Base-by-base conservation (phyloP, 176 grass and related monocot genomes). In the Eragrostis curvula region DNA sequence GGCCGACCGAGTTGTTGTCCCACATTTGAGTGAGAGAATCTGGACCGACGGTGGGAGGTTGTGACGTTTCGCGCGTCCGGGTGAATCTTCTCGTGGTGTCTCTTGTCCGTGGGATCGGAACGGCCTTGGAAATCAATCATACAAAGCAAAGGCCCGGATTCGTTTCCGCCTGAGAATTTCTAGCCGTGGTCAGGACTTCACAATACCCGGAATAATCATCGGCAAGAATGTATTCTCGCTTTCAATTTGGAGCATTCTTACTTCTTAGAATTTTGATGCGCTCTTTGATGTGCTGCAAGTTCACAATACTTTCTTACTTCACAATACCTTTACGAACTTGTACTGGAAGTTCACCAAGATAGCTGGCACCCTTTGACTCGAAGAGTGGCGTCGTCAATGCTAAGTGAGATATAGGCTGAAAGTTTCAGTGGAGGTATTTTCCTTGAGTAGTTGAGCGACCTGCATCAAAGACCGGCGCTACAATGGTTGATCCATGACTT, bases 71-170 rank as follows among this genome's bases (percentile, higher is more conserved):
- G 57, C 15, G n/a, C n/a, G 42, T 28, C 36, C 18, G 11, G 0
- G 12, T 11, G 68, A 80, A 80, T 86, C 69, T 74, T 86, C 77
- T 27, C 36, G 58, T 20, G 29, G 78, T 27, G 21, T 36, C 32
- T 36, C 32, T 2, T 27, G 21, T n/a, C 32, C 53, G 21, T 43
- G 61, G 61, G 3, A 61, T 60, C 23, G 23, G 2, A 60, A 12
- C 23, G 27, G 57, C 23, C 57, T 60, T 61, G 24, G 11, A 13
- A 61, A 1, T 2, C 8, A n/a, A 12, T 8, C 8, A 23, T 10
- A 25, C 8, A 59, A 59, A 59, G 25, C 3, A 28, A 3, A 47
- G 41, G 15, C 27, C 14, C 17, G 25, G 7, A 66, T 29, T 7
- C 8, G 2, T n/a, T 32, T 40, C 44, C 43, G 10, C 58, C 24